These are phyloP conservation scores for Fraxinus albicans DNA, from an alignment of 305 asterid genomes.

Conservation along the genomic window DNA sequence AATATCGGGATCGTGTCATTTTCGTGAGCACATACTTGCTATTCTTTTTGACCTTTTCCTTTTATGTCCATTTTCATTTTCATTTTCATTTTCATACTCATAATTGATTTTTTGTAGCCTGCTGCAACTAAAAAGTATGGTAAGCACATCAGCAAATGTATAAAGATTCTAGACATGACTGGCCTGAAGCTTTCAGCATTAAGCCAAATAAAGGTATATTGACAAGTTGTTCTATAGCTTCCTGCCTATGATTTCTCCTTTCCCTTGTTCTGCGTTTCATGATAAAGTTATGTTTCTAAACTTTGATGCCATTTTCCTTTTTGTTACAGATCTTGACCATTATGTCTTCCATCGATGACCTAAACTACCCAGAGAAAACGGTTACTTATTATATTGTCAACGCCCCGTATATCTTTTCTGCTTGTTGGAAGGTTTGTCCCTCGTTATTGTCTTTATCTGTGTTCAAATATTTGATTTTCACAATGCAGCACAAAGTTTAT, in stretches of 20 bases:
- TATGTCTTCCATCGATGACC: conserved; percentile 76
- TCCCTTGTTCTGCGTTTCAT: background rate
- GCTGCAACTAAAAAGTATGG: conserved; percentile 62
- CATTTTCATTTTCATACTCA: background rate
- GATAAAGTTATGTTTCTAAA: background rate
- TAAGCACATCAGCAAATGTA: conserved; percentile 60
- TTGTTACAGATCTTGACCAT: conserved; percentile 61
- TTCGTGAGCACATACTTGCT: conserved; percentile 49
- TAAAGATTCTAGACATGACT: conserved; percentile 83
- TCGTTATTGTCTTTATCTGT: background rate
- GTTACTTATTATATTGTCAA: conserved; percentile 78
- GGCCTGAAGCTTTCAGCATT: conserved; percentile 85
- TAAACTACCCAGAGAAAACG: conserved; percentile 87
- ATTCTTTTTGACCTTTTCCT: conserved; percentile 1
- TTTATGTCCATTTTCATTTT: conserved; percentile 6
- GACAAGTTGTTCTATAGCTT: conserved; percentile 11
- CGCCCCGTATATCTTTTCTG: conserved; percentile 73
- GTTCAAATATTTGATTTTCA: conserved; percentile 11
- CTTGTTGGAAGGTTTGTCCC: conserved; percentile 84
- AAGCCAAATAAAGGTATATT: conserved; percentile 70
- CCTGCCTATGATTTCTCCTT: conserved; percentile 12
- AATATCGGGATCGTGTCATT: conserved; percentile 80
- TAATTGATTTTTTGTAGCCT: conserved; percentile 42
- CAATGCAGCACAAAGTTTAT: background rate
- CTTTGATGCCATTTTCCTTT: conserved; percentile 1